Evolutionary conservation across 1,284 basidiomycete genomes (phyloP).

Genomic region (Trichosporon sp.): DNA sequence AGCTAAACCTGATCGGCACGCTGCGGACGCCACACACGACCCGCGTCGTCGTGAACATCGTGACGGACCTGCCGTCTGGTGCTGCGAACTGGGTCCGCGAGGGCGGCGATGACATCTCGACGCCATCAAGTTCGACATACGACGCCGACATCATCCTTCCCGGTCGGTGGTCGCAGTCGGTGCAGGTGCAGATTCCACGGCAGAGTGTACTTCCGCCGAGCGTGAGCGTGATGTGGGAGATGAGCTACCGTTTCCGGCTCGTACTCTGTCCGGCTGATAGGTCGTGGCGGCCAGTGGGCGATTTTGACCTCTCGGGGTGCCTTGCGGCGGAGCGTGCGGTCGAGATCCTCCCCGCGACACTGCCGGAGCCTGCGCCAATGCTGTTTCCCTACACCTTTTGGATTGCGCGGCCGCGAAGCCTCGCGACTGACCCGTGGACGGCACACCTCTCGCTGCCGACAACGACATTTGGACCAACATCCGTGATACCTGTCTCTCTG

Average conservation of each 20-base stretch:
- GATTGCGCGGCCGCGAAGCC: not conserved
- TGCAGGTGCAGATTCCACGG: constrained; percentile 10
- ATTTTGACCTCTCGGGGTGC: not conserved
- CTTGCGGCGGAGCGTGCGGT: not conserved
- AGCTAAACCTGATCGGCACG: constrained; percentile 1
- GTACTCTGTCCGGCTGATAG: not conserved
- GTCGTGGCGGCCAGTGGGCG: not conserved
- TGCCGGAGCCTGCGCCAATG: not conserved
- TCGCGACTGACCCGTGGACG: constrained; percentile 36
- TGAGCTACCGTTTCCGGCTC: not conserved
- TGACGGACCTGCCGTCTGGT: constrained; percentile 31
- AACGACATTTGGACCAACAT: constrained; percentile 50
- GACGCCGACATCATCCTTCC: not conserved
- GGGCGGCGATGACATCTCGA: constrained; percentile 42
- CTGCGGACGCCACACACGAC: constrained; percentile 48
- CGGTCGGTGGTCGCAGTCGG: not conserved
- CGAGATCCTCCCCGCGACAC: not conserved
- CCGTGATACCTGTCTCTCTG: constrained; percentile 44
- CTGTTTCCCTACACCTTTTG: constrained; percentile 7
- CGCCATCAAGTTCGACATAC: not conserved
- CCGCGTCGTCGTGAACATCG: constrained; percentile 43
- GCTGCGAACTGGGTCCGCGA: constrained; percentile 46
- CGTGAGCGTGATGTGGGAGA: not conserved
- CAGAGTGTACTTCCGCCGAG: not conserved
- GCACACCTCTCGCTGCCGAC: constrained; percentile 43